Evolutionary conservation across 2,329 filamentous ascomycete species (phyloP).

Genomic region (Coleophoma crateriformis): DNA sequence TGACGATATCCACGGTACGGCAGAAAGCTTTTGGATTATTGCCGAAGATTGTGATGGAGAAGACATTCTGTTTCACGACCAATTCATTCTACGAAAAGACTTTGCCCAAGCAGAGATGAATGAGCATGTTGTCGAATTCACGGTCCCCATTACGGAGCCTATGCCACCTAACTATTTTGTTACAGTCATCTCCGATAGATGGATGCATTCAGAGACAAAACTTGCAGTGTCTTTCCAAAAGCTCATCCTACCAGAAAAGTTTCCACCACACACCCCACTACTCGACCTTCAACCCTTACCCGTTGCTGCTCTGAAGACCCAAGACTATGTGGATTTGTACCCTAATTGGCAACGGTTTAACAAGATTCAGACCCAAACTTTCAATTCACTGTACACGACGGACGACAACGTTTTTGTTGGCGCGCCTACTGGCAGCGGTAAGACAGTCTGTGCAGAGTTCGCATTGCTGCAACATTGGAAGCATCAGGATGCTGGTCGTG

Average conservation of each 20-base stretch:
- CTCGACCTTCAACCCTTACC: conserved; percentile 89
- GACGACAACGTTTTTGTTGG: conserved; percentile 93
- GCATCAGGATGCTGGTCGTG: conserved; percentile 64
- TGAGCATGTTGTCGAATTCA: conserved; percentile 93
- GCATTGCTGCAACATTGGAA: conserved; percentile 86
- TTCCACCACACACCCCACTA: conserved; percentile 87
- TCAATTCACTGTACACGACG: conserved; percentile 85
- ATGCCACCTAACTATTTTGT: conserved; percentile 99
- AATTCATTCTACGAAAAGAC: conserved; percentile 85
- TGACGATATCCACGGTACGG: conserved; percentile 76
- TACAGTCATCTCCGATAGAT: conserved; percentile 87
- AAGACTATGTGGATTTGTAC: conserved; percentile 78
- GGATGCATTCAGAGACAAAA: conserved; percentile 97
- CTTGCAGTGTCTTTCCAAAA: conserved; percentile 93
- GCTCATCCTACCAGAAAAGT: conserved; percentile 88
- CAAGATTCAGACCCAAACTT: conserved; percentile 94
- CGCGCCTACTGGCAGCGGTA: conserved; percentile 89
- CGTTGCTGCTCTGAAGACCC: conserved; percentile 79
- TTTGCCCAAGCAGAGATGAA: conserved; percentile 82
- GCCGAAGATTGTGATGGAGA: conserved; percentile 98
- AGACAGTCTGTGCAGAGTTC: conserved; percentile 96
- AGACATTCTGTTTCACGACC: conserved; percentile 90
- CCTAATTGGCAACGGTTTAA: conserved; percentile 86
- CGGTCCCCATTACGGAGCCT: conserved; percentile 91
- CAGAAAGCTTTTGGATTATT: conserved; percentile 94